A percentile compares a stretch with the other conserved stretches of the same genome.
Conservation (phyloP, 2,329 filamentous ascomycete genomes). For the Venturia asperata region DNA sequence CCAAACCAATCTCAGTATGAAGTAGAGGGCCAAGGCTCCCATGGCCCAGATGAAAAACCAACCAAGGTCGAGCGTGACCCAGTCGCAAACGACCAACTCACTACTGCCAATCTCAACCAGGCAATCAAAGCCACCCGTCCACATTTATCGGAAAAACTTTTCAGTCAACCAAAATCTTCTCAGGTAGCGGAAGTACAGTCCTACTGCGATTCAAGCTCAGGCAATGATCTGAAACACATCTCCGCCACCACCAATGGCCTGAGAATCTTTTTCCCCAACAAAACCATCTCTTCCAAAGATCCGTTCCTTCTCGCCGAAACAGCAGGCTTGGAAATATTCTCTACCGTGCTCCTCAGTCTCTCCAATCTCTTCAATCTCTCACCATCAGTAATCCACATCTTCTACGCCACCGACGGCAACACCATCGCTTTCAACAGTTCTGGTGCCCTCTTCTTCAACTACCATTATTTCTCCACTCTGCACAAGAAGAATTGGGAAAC, state of each 20-base stretch:
- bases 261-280: slow-evolving; percentile 62
- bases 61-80: slow-evolving; percentile 8
- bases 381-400: slow-evolving; percentile 68
- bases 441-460: slow-evolving; percentile 89
- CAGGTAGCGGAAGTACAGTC: slow-evolving; percentile 50
- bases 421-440: slow-evolving; percentile 89
- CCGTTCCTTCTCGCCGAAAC: slow-evolving; percentile 41
- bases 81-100: slow-evolving; percentile 26
- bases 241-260: slow-evolving; percentile 65
- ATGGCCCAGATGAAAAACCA: slow-evolving; percentile 2
- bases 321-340: slow-evolving; percentile 61
- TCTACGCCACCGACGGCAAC: slow-evolving; percentile 69
- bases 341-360: slow-evolving; percentile 60
- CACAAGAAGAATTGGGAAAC: slow-evolving; percentile 46
- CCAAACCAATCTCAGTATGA: not conserved
- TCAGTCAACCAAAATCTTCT: slow-evolving; percentile 51
- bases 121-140: slow-evolving; percentile 73
- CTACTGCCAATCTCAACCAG: slow-evolving; percentile 59
- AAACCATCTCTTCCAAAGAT: slow-evolving; percentile 32
- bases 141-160: slow-evolving; percentile 66
- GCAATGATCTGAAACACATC: slow-evolving; percentile 64
- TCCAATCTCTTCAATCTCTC: slow-evolving; percentile 66
- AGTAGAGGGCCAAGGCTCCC: slow-evolving; percentile 1
- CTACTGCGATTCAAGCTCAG: slow-evolving; percentile 74
- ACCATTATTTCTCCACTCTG: slow-evolving; percentile 75